These are phyloP conservation scores for Sporothrix schenckii DNA, from an alignment of 2,329 filamentous ascomycete species.

Conservation along the genomic window DNA sequence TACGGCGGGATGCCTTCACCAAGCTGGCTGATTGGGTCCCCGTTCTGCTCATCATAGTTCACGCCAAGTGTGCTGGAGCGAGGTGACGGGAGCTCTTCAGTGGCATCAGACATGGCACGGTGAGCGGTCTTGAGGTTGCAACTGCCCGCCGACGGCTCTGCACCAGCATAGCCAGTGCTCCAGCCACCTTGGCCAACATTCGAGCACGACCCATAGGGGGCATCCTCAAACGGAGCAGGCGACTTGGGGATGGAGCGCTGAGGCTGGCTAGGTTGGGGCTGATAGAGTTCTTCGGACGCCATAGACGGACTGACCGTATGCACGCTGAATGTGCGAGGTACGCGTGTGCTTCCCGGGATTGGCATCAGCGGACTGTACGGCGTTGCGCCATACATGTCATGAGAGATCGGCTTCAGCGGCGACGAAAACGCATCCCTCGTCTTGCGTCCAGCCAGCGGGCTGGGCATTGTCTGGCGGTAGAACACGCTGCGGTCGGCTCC, in stretches of 20 bases:
- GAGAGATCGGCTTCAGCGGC: background rate
- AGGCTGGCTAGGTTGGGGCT: background rate
- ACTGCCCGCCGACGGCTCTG: background rate
- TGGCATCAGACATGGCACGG: background rate
- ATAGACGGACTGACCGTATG: conserved; percentile 31
- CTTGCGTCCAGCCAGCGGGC: background rate
- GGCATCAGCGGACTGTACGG: background rate
- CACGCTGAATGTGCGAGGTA: conserved; percentile 33
- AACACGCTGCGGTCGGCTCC: background rate
- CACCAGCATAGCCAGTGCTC: background rate
- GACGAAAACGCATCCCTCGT: background rate
- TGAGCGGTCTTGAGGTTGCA: no score
- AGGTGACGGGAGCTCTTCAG: background rate
- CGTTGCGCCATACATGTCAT: background rate
- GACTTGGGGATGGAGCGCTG: background rate
- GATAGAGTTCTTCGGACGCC: conserved; percentile 7
- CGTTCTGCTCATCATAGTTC: background rate
- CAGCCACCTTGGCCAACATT: background rate
- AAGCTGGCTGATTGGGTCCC: background rate
- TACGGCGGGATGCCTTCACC: conserved; percentile 30
- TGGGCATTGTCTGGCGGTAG: background rate
- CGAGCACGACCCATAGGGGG: background rate
- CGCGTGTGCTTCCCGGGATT: background rate
- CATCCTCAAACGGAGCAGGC: background rate
- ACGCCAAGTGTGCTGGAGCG: no score